Base-by-base conservation (phyloP, 2,329 filamentous ascomycete species). In the Microascus cirrosus region DNA sequence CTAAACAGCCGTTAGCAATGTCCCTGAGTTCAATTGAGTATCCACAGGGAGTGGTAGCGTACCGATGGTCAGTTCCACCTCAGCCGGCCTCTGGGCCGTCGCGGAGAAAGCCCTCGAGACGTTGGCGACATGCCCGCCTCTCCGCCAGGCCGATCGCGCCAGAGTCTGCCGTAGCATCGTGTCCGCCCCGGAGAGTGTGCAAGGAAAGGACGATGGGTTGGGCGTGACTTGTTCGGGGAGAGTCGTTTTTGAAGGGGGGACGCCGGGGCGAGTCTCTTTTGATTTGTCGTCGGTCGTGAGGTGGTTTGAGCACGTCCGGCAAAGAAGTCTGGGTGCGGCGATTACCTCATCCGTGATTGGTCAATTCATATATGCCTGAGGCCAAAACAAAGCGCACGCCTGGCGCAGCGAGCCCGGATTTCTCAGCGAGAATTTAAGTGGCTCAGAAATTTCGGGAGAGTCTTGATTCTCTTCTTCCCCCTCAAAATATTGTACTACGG, bases 51-150 rank as follows among this genome's bases (percentile, higher is more conserved):
- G 61, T 61, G 63, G 59, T 63, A 64, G 66, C 70, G 70, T 68
- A 95, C 90, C 90, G 80, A 96, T 85, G 70, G 93, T 99, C 74
- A 99, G 84, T 82, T 96, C 91, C 70, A 99, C 92, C 80, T 97
- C 91, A 66, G 91, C 93, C 67, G 83, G 83, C 73, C 90, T 84
- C 75, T 82, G 83, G 69, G 82, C 75, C 65, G 89, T 91, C 68
- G 86, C 88, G 75, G 88, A 83, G 79, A 99, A 96, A 68, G 87
- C 78, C 77, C 91, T 85, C 73, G 84, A 80, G 74, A 82, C 82
- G 71, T 74, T 76, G 72, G 74, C 76, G 69, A 76, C 76, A 69
- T 77, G 79, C 71, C 77, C 78, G 74, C 80, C 75, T 67, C 79
- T 79, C 80, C 82, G 82, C 79, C 82, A 82, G 76, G 82, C 79